Evolutionary conservation across 2,329 filamentous ascomycete genomes (phyloP).

Genomic region (Orbilia quercus): DNA sequence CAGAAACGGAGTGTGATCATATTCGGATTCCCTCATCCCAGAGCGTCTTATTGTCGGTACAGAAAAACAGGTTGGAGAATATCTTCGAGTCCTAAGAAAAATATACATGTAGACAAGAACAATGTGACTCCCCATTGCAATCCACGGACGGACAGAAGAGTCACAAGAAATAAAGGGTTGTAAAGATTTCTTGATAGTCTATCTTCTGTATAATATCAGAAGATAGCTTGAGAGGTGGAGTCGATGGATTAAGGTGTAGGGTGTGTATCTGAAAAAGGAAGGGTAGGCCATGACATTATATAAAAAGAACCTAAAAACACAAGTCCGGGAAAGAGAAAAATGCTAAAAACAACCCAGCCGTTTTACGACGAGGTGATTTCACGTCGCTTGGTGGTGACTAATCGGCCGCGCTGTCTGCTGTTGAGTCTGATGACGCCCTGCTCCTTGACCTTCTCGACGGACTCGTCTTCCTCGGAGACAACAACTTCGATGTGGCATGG

Average conservation of each 20-base stretch:
- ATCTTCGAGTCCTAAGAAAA: conserved; percentile 39
- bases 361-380: conserved; percentile 71
- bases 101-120: conserved; percentile 42
- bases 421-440: conserved; percentile 71
- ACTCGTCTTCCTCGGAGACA: conserved; percentile 96
- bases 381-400: conserved; percentile 65
- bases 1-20: conserved; percentile 18
- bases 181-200: conserved; percentile 24
- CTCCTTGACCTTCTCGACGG: conserved; percentile 85
- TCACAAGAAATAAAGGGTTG: conserved; percentile 31
- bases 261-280: conserved; percentile 16
- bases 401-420: conserved; percentile 88
- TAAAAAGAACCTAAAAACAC: conserved; percentile 55
- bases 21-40: conserved; percentile 47
- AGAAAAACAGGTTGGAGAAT: conserved; percentile 27
- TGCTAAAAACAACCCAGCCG: conserved; percentile 44
- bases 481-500: conserved; percentile 99
- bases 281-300: conserved; percentile 55
- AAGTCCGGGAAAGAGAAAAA: conserved; percentile 38
- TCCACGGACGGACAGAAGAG: conserved; percentile 27
- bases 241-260: conserved; percentile 49
- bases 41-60: conserved; percentile 14
- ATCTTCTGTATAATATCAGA: conserved; percentile 25
- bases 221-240: conserved; percentile 20
- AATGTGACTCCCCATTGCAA: conserved; percentile 28